Conservation (phyloP, 1,139 yeast species). For the Eremothecium coryli region DNA sequence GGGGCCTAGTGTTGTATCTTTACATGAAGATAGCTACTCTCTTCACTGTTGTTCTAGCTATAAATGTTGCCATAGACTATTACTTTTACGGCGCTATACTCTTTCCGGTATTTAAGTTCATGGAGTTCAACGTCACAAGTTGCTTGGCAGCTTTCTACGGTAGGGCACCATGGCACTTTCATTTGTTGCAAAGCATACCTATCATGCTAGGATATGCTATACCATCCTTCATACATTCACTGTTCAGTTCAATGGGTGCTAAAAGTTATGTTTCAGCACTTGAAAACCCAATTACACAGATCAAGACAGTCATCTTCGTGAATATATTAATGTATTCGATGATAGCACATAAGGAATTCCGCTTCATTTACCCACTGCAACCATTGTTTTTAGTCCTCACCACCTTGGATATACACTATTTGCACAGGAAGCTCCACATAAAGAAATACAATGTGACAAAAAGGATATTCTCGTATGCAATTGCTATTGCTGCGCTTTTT, state of each 20-base stretch:
- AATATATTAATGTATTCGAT: constrained; percentile 51
- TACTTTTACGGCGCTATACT: constrained; percentile 49
- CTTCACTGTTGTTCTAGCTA: constrained; percentile 26
- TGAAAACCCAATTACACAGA: constrained; percentile 15
- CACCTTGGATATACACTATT: constrained; percentile 29
- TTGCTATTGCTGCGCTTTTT: constrained; percentile 10
- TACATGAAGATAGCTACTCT: constrained; percentile 22
- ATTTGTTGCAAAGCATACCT: constrained; percentile 74
- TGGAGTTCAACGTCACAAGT: constrained; percentile 65
- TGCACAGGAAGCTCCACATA: constrained; percentile 6
- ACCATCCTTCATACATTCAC: constrained; percentile 49
- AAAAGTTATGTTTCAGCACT: neutral
- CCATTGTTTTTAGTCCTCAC: constrained; percentile 52
- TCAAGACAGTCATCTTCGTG: constrained; percentile 30
- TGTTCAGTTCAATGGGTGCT: constrained; percentile 14
- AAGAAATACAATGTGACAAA: too few species aligned
- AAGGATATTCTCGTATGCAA: neutral
- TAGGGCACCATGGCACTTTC: constrained; percentile 75
- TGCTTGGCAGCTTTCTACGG: constrained; percentile 82
- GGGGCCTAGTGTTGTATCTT: constrained; percentile 13
- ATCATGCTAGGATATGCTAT: constrained; percentile 55
- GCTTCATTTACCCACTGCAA: constrained; percentile 81
- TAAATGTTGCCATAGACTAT: constrained; percentile 44
- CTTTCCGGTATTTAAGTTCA: constrained; percentile 60
- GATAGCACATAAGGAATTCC: constrained; percentile 77